Evolutionary conservation across 495 filamentous ascomycete species (phyloP), one percentile per base, ranked within the genome.

Genomic region (Neurospora discreta): DNA sequence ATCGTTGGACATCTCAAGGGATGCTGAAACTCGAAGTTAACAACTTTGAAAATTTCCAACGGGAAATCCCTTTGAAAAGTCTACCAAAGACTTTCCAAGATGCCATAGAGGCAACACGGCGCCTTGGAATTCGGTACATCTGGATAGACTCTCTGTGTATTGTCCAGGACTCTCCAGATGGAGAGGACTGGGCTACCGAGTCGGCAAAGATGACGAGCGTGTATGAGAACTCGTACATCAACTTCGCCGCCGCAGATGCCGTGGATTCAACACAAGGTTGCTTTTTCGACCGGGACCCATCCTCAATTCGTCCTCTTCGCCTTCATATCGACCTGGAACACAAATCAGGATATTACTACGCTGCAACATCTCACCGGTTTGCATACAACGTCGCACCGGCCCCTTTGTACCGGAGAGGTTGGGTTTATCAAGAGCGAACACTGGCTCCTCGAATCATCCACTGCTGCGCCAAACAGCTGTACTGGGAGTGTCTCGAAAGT

Each of bases 101-200:
- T 38, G 75, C 80, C 3, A 70, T 78, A 30, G 38, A n/a, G 0
- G 43, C 80, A 13, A 73, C 78, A 3, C 36, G 68, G 11, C 30
- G 38, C 13, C 70, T 83, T 5, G 73, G 71, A 0, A 40, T 75
- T 6, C 43, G 33, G 15, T 78, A 78, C 43, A 30, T 78, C 1
- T 78, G 76, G 76, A 78, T 78, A 26, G 76, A 78, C 52, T 33
- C 72, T 0, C 68, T 76, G 5, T 80, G 77, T 73, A 80, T 79
- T 44, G 26, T 77, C 23, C 74, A 79, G 26, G 72, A 74, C 26
- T n/a, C 44, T 5, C 67, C 33, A 0, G 16, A 60, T 9, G 44
- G 30, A 11, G 60, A 10, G 3, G 83, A 84, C 73, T 85, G 78
- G 77, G 13, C 74, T 2, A 23, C 18, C 9, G 84, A 85, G 68